phyloP scores from a whole-genome alignment of 768 basidiomycete genomes.

The Inosperma sp. region DNA sequence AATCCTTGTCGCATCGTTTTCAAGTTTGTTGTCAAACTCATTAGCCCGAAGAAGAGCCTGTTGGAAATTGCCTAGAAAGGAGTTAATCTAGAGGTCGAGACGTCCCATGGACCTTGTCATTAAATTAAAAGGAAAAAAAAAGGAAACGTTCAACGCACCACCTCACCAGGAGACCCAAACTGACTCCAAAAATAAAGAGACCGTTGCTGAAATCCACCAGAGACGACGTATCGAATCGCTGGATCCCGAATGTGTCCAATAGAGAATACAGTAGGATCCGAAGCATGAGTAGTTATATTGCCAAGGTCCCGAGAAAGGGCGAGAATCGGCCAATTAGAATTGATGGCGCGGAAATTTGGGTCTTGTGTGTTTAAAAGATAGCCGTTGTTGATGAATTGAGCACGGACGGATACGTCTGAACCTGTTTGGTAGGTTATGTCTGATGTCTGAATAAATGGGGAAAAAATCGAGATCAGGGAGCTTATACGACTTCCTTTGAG shows the following conservation, averaged over 20 bases:
- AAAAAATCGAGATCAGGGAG: neutral
- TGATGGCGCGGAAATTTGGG: conserved; percentile 51
- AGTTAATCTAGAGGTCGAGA: conserved; percentile 28
- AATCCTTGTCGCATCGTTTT: conserved; percentile 42
- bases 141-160: conserved; percentile 25
- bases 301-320: conserved; percentile 56
- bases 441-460: conserved; percentile 29
- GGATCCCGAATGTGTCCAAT: conserved; percentile 50
- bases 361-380: conserved; percentile 49
- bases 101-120: neutral
- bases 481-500: conserved; percentile 14
- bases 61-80: conserved; percentile 41
- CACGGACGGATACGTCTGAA: conserved; percentile 48
- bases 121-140: too few relatives aligned
- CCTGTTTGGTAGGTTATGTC: conserved; percentile 55
- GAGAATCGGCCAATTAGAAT: conserved; percentile 60
- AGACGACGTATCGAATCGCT: conserved; percentile 42
- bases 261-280: conserved; percentile 38
- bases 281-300: conserved; percentile 32
- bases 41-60: conserved; percentile 41
- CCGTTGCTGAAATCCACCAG: conserved; percentile 36
- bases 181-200: conserved; percentile 44
- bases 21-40: conserved; percentile 44
- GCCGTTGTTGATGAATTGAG: conserved; percentile 55
- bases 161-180: conserved; percentile 30